Evolutionary conservation across 129 eudicot species (phyloP), one percentile per base, ranked within the genome.

Genomic region (Pulicaria dysenterica): DNA sequence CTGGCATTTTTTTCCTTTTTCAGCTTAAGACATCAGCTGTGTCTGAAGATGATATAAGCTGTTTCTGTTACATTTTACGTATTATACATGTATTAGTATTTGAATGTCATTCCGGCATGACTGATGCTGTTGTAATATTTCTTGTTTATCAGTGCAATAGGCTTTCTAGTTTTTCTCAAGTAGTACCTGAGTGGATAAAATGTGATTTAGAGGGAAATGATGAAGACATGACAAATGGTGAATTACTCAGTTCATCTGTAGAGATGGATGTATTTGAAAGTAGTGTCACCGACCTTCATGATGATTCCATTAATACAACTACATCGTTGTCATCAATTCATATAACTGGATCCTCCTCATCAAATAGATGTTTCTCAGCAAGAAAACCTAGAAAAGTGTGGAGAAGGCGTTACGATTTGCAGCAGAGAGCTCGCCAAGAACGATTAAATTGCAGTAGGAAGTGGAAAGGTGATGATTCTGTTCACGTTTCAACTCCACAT

Each of bases 201-300:
- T 94, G 97, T 86, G 83, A 83, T 85, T 50, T 90, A 77, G 99
- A 90, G 74, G 97, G 94, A 38, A 94, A 90, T 73, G 81, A 47
- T 64, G 77, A 59, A 62, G 91, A 84, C 66, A 54, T 75, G 55
- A 67, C 77, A 34, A 72, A 84, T 80, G 89, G 80, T 73, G 93
- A 91, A 50, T 47, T 69, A 39, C 44, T 69, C 70, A 71, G 75
- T 67, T 83, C 90, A 39, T 76, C 83, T 55, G 91, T 79, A 45
- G 99, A 90, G 84, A 94, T 94, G 99, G 99, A 94, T 86, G 93
- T 94, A 12, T 67, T 84, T 53, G 97, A 94, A 86, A 77, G 85
- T 73, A 54, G 54, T 43, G 59, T 80, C 56, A 79, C 81, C 49
- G 92, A 83, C 53, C 73, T 73, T 73, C 74, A 63, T 58, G 83